phyloP scores from a whole-genome alignment of 345 rosid species.

The Viola odorata region DNA sequence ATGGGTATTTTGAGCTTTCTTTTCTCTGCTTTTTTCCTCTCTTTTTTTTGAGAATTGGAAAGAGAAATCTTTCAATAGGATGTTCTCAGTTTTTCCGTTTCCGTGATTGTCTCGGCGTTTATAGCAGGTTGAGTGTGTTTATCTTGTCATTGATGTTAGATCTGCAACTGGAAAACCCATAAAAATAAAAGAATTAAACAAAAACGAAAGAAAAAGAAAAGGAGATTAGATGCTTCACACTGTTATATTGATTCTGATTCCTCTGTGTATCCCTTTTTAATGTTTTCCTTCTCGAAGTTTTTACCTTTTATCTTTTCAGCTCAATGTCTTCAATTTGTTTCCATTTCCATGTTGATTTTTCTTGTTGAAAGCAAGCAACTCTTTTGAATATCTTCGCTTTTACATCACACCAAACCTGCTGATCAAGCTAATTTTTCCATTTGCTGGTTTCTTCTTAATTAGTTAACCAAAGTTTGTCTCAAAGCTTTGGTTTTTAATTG shows the following conservation, averaged over 20 bases:
- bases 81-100: conserved; percentile 41
- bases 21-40: neutral
- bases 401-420: neutral
- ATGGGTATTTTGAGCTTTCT: conserved; percentile 16
- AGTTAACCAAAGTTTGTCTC: neutral
- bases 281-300: conserved; percentile 15
- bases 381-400: conserved; percentile 12
- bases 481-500: neutral
- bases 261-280: neutral
- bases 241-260: conserved; percentile 26
- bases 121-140: conserved; percentile 37
- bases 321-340: conserved; percentile 18
- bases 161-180: conserved; percentile 54
- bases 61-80: neutral
- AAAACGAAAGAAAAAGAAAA: neutral
- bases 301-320: conserved; percentile 7
- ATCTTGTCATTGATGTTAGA: conserved; percentile 43
- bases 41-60: neutral
- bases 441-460: conserved; percentile 1
- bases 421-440: neutral
- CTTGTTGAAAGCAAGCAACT: neutral
- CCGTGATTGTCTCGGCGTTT: conserved; percentile 71
- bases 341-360: conserved; percentile 21
- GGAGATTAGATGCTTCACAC: conserved; percentile 8
- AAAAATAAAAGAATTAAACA: conserved; percentile 11